Evolutionary conservation across 768 basidiomycete species (phyloP).

Genomic region (Leccinum rimulosum): DNA sequence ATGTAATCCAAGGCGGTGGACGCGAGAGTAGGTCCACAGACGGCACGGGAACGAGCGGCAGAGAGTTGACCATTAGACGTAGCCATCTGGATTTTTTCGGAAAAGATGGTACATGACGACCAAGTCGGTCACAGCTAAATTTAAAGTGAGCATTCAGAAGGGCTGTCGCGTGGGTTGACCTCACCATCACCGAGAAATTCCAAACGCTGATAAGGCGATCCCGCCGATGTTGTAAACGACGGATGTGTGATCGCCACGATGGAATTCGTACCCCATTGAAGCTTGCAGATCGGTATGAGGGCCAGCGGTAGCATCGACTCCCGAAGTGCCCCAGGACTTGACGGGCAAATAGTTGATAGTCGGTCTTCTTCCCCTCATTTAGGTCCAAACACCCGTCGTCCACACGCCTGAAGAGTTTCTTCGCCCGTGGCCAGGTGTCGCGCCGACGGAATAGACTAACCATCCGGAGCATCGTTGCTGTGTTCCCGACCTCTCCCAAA

Average conservation of each 20-base stretch:
- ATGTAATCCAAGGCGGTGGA: conserved; percentile 68
- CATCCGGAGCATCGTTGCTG: too few species aligned
- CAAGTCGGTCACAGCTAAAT: conserved; percentile 63
- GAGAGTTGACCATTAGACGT: conserved; percentile 72
- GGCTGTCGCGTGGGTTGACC: conserved; percentile 16
- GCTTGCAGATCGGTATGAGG: conserved; percentile 53
- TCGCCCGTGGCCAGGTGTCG: too few species aligned
- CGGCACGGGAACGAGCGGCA: conserved; percentile 63
- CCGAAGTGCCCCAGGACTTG: background rate
- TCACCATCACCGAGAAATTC: conserved; percentile 90
- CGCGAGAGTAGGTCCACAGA: conserved; percentile 74
- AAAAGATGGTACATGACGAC: conserved; percentile 73
- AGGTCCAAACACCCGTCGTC: too few species aligned
- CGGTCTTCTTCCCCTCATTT: too few species aligned
- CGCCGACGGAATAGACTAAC: too few species aligned
- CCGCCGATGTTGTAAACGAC: conserved; percentile 54
- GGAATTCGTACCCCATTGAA: conserved; percentile 68
- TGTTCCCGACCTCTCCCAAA: too few species aligned
- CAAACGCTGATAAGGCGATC: conserved; percentile 76
- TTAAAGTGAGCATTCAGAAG: conserved; percentile 8
- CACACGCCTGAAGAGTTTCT: too few species aligned
- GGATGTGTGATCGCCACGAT: conserved; percentile 78
- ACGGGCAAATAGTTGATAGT: too few species aligned
- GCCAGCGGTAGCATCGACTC: conserved; percentile 1
- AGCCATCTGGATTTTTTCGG: conserved; percentile 60